These are phyloP conservation scores for Royoungia palumana DNA, from an alignment of 768 basidiomycete genomes.

Conservation along the genomic window DNA sequence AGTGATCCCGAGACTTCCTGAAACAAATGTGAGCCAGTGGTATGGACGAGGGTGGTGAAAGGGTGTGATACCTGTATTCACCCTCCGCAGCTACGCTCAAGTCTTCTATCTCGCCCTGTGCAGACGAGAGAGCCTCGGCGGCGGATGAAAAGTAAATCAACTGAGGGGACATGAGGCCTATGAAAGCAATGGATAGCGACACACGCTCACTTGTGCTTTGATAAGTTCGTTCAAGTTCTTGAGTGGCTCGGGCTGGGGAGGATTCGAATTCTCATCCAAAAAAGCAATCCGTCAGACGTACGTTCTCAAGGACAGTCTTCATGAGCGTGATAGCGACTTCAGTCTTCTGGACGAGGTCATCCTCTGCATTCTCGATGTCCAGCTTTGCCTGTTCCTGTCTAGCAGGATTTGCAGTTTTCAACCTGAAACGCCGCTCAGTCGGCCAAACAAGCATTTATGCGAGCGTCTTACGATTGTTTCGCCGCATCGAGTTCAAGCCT, in stretches of 20 bases:
- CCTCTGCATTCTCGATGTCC: conserved; percentile 90
- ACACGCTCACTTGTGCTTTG: conserved; percentile 70
- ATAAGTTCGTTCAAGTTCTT: conserved; percentile 90
- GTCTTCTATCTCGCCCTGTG: conserved; percentile 92
- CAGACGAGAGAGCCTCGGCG: conserved; percentile 74
- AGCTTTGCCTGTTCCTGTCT: conserved; percentile 91
- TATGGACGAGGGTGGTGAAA: background rate
- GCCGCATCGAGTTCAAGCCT: conserved; percentile 88
- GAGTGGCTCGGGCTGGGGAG: conserved; percentile 82
- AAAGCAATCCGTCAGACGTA: conserved; percentile 37
- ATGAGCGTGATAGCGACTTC: conserved; percentile 95
- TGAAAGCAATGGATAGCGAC: background rate
- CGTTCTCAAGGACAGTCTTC: conserved; percentile 98
- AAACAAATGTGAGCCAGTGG: conserved; percentile 2
- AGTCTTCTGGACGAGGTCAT: conserved; percentile 96
- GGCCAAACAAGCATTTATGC: background rate
- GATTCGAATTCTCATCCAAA: background rate
- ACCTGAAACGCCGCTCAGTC: conserved; percentile 37
- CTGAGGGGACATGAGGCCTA: conserved; percentile 33
- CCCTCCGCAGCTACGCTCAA: conserved; percentile 90
- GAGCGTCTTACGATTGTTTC: conserved; percentile 69
- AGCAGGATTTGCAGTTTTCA: conserved; percentile 72
- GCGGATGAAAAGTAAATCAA: conserved; percentile 70
- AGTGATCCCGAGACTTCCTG: conserved; percentile 90
- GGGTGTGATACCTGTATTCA: conserved; percentile 70